Evolutionary conservation across 176 grass and related monocot species (phyloP).

Genomic region (Aegilops umbellulata): DNA sequence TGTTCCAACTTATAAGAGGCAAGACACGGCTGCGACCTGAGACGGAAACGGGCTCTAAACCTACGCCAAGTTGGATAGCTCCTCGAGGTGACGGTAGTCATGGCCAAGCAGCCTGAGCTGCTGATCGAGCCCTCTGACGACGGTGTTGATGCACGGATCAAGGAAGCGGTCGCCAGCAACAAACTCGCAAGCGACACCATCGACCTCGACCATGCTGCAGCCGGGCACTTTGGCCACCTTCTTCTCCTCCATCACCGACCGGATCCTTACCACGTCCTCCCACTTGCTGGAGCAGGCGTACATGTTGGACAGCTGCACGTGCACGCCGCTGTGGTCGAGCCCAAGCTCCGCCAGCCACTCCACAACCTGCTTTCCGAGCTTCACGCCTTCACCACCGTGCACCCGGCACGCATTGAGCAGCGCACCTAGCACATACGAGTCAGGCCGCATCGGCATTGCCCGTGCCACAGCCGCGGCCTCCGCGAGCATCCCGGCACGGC

Average conservation of each 20-base stretch:
- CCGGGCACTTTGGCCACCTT: constrained; percentile 37
- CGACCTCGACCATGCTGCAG: constrained; percentile 56
- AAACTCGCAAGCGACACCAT: constrained; percentile 54
- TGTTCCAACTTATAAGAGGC: neutral
- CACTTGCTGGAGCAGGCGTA: constrained; percentile 47
- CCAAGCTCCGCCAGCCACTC: constrained; percentile 27
- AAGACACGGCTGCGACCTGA: neutral
- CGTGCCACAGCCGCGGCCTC: constrained; percentile 38
- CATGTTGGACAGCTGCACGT: constrained; percentile 61
- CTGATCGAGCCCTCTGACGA: constrained; percentile 24
- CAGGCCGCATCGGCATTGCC: constrained; percentile 50
- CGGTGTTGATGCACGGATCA: constrained; percentile 22
- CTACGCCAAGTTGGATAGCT: neutral
- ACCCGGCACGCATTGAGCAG: constrained; percentile 54
- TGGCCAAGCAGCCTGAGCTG: constrained; percentile 23
- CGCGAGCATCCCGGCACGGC: constrained; percentile 38
- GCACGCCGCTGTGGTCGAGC: constrained; percentile 51
- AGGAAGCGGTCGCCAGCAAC: constrained; percentile 53
- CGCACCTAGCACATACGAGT: constrained; percentile 63
- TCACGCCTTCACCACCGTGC: constrained; percentile 21
- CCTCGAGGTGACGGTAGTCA: neutral
- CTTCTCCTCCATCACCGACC: constrained; percentile 41
- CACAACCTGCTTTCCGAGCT: constrained; percentile 25
- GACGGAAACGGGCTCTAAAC: neutral
- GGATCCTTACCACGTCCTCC: constrained; percentile 36